Conservation (phyloP, 2,329 filamentous ascomycete genomes). For the Cladophialophora bantiana region DNA sequence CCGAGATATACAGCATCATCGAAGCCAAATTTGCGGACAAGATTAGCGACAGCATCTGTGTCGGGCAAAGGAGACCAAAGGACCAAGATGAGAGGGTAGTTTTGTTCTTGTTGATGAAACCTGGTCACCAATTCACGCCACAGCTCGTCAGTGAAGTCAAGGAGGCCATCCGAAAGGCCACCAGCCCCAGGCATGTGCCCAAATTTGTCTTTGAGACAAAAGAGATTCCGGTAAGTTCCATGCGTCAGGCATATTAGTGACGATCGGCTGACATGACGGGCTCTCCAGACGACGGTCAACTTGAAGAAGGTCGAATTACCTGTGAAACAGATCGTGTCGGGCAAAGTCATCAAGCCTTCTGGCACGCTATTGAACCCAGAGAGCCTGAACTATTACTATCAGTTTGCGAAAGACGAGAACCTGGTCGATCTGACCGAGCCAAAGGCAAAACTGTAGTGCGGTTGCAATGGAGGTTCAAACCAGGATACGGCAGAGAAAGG, state of each 20-base stretch:
- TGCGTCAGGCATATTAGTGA: background rate
- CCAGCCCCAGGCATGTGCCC: constrained; percentile 78
- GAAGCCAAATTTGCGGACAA: constrained; percentile 63
- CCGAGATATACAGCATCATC: constrained; percentile 96
- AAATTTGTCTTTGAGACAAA: constrained; percentile 79
- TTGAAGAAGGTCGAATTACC: constrained; percentile 85
- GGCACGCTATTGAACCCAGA: constrained; percentile 79
- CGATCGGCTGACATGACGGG: background rate
- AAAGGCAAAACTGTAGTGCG: constrained; percentile 33
- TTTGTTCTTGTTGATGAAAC: constrained; percentile 66
- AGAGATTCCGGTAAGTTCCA: constrained; percentile 71
- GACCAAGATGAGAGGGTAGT: constrained; percentile 66
- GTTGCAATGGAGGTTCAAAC: background rate
- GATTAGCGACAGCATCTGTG: constrained; percentile 76
- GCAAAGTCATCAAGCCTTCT: constrained; percentile 74
- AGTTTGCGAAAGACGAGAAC: constrained; percentile 75
- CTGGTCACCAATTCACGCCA: constrained; percentile 63
- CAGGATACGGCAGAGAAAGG: background rate
- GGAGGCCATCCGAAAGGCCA: constrained; percentile 68
- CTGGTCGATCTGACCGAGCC: constrained; percentile 36
- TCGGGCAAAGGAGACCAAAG: constrained; percentile 73
- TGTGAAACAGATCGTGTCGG: constrained; percentile 83
- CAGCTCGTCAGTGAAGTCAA: constrained; percentile 67
- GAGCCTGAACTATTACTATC: constrained; percentile 79
- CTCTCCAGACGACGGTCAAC: constrained; percentile 74